phyloP scores from a whole-genome alignment of 2,329 filamentous ascomycete genomes.

The Keithomyces neogunnii region DNA sequence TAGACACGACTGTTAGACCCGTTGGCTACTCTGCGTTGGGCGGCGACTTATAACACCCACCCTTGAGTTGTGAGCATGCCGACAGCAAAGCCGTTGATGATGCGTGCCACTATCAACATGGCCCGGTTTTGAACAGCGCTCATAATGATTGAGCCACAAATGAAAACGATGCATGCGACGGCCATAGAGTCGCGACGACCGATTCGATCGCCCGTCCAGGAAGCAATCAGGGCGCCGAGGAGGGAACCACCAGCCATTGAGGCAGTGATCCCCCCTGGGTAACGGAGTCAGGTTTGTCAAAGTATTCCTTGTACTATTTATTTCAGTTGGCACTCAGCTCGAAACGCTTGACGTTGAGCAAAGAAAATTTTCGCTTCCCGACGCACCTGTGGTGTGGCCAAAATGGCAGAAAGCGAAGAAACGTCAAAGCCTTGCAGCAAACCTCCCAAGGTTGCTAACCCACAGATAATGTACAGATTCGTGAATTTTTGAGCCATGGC shows the following conservation, averaged over 20 bases:
- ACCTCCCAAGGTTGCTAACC: constrained; percentile 21
- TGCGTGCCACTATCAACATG: constrained; percentile 38
- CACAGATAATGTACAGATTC: constrained; percentile 15
- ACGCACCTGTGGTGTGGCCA: constrained; percentile 28
- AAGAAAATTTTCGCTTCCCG: too few species aligned
- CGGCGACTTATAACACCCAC: neutral
- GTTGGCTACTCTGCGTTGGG: too few species aligned
- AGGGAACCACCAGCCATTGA: constrained; percentile 36
- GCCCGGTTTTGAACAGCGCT: constrained; percentile 13
- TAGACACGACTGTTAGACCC: neutral
- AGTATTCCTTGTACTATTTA: constrained; percentile 36
- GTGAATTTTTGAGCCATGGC: constrained; percentile 7
- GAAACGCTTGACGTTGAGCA: too few species aligned
- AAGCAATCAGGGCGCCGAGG: constrained; percentile 31
- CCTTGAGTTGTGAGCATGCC: constrained; percentile 51
- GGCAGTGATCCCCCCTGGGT: constrained; percentile 36
- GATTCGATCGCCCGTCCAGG: constrained; percentile 31
- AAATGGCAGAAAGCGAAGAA: constrained; percentile 44
- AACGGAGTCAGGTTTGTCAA: constrained; percentile 32
- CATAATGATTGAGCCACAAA: constrained; percentile 11
- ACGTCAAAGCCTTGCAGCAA: constrained; percentile 43
- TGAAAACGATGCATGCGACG: constrained; percentile 14
- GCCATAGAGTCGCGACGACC: constrained; percentile 25
- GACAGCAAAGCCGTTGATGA: constrained; percentile 55
- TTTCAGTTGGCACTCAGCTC: too few species aligned